These are phyloP conservation scores for Lepiota subincarnata DNA, from an alignment of 768 basidiomycete species.

Conservation along the genomic window DNA sequence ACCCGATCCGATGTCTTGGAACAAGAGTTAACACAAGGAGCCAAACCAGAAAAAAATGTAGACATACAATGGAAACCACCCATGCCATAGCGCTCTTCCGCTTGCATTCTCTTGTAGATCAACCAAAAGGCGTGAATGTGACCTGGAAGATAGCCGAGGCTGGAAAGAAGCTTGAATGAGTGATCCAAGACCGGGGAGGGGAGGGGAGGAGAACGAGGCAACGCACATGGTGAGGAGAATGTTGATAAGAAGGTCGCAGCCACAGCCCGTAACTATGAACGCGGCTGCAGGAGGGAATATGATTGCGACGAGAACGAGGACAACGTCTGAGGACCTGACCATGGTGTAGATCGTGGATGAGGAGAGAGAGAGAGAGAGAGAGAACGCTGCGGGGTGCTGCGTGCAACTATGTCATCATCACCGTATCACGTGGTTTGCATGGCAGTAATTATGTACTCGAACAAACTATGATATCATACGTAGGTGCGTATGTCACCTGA, in stretches of 20 bases:
- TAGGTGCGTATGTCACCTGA: too few relatives aligned
- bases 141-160: slow-evolving; percentile 78
- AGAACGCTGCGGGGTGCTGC: not conserved
- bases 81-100: slow-evolving; percentile 74
- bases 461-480: too few relatives aligned
- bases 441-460: too few relatives aligned
- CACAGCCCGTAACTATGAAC: slow-evolving; percentile 74
- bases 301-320: slow-evolving; percentile 78
- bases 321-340: slow-evolving; percentile 67
- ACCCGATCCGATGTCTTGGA: slow-evolving; percentile 38
- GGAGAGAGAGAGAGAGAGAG: not conserved
- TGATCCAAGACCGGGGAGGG: not conserved
- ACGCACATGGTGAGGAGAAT: slow-evolving; percentile 72
- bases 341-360: slow-evolving; percentile 23
- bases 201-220: not conserved
- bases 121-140: slow-evolving; percentile 82
- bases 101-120: slow-evolving; percentile 87
- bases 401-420: too few relatives aligned
- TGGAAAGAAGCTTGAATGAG: slow-evolving; percentile 19
- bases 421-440: too few relatives aligned
- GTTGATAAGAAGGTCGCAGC: slow-evolving; percentile 85
- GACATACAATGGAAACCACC: slow-evolving; percentile 75
- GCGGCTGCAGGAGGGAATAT: slow-evolving; percentile 81
- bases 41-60: not conserved
- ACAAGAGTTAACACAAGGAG: not conserved